A percentile compares a stretch with the other conserved stretches of the same genome.
These are phyloP conservation scores for Cyclocybe cylindracea DNA, from an alignment of 768 basidiomycete genomes.

Conservation along the genomic window DNA sequence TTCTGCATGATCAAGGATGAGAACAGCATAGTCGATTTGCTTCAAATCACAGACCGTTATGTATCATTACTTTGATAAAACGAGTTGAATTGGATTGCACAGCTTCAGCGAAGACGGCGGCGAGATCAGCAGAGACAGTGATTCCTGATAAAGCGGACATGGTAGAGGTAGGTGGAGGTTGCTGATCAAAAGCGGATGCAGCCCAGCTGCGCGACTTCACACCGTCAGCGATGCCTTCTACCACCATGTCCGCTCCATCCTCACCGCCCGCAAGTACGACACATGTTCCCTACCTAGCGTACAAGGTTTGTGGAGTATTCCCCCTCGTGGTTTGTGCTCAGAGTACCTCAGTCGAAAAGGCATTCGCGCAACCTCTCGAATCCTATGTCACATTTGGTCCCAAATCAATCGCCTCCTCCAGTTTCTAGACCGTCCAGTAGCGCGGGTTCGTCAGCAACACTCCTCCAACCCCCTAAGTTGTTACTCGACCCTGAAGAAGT, in stretches of 20 bases:
- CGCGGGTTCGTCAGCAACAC: slow-evolving; percentile 18
- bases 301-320: slow-evolving; percentile 37
- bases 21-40: slow-evolving; percentile 12
- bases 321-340: slow-evolving; percentile 6
- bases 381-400: slow-evolving; percentile 21
- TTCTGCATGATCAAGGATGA: slow-evolving; percentile 45
- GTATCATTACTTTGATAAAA: slow-evolving; percentile 78
- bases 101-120: slow-evolving; percentile 57
- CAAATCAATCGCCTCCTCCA: slow-evolving; percentile 28
- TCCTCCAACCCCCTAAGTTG: slow-evolving; percentile 20
- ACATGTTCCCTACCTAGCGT: slow-evolving; percentile 51
- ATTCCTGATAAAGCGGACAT: slow-evolving; percentile 84
- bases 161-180: slow-evolving; percentile 18
- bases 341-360: slow-evolving; percentile 42
- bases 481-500: slow-evolving; percentile 12
- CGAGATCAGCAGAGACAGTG: slow-evolving; percentile 57
- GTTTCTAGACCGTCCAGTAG: slow-evolving; percentile 27
- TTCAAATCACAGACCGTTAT: slow-evolving; percentile 55
- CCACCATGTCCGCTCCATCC: slow-evolving; percentile 28
- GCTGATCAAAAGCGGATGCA: slow-evolving; percentile 14
- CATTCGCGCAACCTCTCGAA: slow-evolving; percentile 41
- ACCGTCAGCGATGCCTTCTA: slow-evolving; percentile 8
- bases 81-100: slow-evolving; percentile 51
- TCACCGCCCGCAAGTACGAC: slow-evolving; percentile 23
- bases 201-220: not conserved